These are phyloP conservation scores for Aureobasidium musti DNA, from an alignment of 2,329 filamentous ascomycete genomes.

Conservation along the genomic window DNA sequence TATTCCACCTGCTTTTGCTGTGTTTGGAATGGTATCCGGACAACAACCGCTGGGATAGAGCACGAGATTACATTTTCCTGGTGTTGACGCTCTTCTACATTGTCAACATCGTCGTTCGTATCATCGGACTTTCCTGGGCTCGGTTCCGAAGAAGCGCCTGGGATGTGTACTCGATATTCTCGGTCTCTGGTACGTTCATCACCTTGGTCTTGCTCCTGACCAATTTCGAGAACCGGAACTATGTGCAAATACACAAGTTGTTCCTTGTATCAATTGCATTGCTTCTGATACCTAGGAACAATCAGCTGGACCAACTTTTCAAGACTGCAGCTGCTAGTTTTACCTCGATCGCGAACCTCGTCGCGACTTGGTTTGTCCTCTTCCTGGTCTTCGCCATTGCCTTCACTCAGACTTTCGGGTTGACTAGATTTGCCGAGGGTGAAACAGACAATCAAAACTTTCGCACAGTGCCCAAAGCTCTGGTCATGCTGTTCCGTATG, in stretches of 20 bases:
- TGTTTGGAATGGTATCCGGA: constrained; percentile 84
- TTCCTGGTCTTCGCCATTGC: constrained; percentile 97
- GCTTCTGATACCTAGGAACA: constrained; percentile 91
- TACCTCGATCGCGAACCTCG: constrained; percentile 82
- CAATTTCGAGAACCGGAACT: constrained; percentile 57
- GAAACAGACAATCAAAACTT: constrained; percentile 85
- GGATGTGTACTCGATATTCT: constrained; percentile 85
- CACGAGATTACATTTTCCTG: constrained; percentile 76
- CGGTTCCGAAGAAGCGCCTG: constrained; percentile 91
- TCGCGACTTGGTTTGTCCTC: constrained; percentile 96
- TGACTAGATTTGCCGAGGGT: constrained; percentile 78
- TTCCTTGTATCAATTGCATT: constrained; percentile 89
- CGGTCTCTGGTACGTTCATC: constrained; percentile 76
- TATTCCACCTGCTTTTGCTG: constrained; percentile 80
- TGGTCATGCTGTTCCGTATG: constrained; percentile 90
- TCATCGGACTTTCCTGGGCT: constrained; percentile 87
- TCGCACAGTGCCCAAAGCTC: constrained; percentile 86
- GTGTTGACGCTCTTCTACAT: constrained; percentile 79
- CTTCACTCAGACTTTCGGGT: constrained; percentile 90
- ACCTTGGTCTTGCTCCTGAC: constrained; percentile 77
- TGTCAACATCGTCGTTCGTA: constrained; percentile 77
- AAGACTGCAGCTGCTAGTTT: constrained; percentile 96
- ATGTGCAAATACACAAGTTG: constrained; percentile 85
- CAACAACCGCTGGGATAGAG: constrained; percentile 66
- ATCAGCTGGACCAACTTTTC: constrained; percentile 96